Evolutionary conservation across 2,329 filamentous ascomycete genomes (phyloP), one percentile per base, ranked within the genome.

Genomic region (Pseudogymnoascus sp.): DNA sequence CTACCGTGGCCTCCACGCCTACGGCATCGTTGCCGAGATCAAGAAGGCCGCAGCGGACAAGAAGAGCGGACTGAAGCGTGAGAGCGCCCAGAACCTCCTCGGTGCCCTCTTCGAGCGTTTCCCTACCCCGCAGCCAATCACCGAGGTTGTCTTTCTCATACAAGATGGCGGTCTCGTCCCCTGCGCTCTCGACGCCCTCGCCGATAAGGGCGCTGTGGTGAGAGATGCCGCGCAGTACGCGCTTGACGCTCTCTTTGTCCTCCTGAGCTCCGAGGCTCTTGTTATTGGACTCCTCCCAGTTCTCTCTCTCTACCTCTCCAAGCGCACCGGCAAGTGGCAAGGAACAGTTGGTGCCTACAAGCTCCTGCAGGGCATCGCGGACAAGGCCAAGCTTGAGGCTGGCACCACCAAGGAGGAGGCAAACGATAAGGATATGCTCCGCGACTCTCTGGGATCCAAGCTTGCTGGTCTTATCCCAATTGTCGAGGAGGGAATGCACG

Each of bases 321-420:
- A 91, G 78, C 86, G 85, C 72, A 89, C 91, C 14, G 93, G 91
- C 68, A 99, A 99, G 78, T 99, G 95, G 95, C 95, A 99, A 78
- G 95, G 95, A 65, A 91, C 90, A 14, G 90, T 97, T 61, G 93
- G 89, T 65, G 95, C 91, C 52, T 88, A 89, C 73, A 87, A 89
- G 75, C 76, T 97, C 66, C 79, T 99, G 63, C 92, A 95, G 74
- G 91, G 88, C 76, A 96, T 97, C 88, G 95, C 95, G 58, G 90
- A 96, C 74, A 96, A 96, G 81, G 90, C 93, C 41, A 89, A 96
- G 81, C 87, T 96, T 75, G 87, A 88, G 62, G 85, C 90, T 66
- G 92, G 90, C 64, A 78, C 75, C 68, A 90, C 86, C 71, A 88
- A 89, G 75, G 92, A 97, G 73, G 88, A 95, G 73, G 91, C 96